Percentiles rank a stretch among this genome's conserved stretches.
Evolutionary conservation across 441 rosid species (phyloP).

Genomic region (Populus tomentosa): DNA sequence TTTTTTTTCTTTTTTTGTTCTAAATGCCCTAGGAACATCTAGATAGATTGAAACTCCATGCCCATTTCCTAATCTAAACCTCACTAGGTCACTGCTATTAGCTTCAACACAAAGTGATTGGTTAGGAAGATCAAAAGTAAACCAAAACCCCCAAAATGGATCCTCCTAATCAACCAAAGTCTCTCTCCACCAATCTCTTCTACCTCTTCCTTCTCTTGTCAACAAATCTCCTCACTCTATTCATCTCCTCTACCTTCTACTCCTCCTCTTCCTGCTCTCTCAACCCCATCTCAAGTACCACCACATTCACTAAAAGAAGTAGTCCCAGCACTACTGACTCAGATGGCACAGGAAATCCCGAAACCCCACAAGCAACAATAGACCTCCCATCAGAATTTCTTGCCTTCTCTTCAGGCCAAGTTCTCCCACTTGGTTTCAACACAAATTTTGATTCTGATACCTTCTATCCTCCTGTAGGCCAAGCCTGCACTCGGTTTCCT

Average conservation of each 20-base stretch:
- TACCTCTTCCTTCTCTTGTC: constrained; percentile 35
- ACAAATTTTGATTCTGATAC: constrained; percentile 40
- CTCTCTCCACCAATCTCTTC: constrained; percentile 24
- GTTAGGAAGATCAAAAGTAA: background rate
- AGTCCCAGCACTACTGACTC: background rate
- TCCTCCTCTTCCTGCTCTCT: constrained; percentile 30
- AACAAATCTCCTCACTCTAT: constrained; percentile 36
- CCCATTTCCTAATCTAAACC: background rate
- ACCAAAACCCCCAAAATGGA: constrained; percentile 22
- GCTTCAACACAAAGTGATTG: constrained; percentile 18
- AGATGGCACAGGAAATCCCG: background rate
- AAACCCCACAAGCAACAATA: background rate
- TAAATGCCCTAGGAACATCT: background rate
- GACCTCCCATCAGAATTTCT: constrained; percentile 41
- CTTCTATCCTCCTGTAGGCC: constrained; percentile 38
- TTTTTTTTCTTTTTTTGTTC: background rate
- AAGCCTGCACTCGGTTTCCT: constrained; percentile 37
- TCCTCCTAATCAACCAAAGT: constrained; percentile 24
- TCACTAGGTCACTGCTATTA: background rate
- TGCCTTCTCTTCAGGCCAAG: constrained; percentile 38
- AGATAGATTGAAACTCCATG: background rate
- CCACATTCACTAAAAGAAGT: background rate
- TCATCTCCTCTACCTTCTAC: constrained; percentile 35
- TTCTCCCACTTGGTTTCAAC: constrained; percentile 45
- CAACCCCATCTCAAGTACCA: background rate